Evolutionary conservation across 805 yeast species (phyloP), one percentile per base, ranked within the genome.

Genomic region (Komagataella mondaviorum): DNA sequence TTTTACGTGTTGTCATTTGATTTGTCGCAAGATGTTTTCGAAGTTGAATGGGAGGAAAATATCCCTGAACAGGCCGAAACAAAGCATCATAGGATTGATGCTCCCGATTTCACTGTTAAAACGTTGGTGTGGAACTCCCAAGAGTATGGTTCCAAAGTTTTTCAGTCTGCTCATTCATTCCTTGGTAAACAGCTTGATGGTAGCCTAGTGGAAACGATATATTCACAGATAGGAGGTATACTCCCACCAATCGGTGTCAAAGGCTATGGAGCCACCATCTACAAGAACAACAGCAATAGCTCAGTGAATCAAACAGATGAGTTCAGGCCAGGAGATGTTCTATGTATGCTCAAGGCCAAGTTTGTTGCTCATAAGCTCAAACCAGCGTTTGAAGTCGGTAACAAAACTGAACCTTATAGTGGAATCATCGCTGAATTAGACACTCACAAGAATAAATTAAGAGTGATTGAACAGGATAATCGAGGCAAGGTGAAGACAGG

Each of bases 241-340:
- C 60, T 57, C 3, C 62, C 61, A 6, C 53, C 85, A 1, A 75
- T 87, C 48, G 95, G 88, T 0, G 63, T 67, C 44, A 80, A 84
- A 57, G 75, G 86, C 0, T 86, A 71, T 63, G 98, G 98, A 45
- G 83, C 76, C n/a, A 73, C 77, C 20, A 73, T 85, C 54, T 89
- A 82, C 66, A 69, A 72, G 55, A 85, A 76, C 56, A 65, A 76
- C 53, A 73, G 72, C 59, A 74, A 79, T 47, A 59, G 71, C 2
- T 70, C 72, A 6, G 75, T 80, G 6, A 66, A 73, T 14, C 80
- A 76, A 56, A 59, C 67, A 30, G 88, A 80, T 51, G 85, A 80
- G 45, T 76, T 89, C 51, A 73, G 77, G 48, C 83, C 95, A 0
- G 99, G 99, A 54, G 98, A 93, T 64, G 73, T 91, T 7, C 66